Evolutionary conservation across 2,329 filamentous ascomycete genomes (phyloP), one percentile per base, ranked within the genome.

Genomic region (Colletotrichum sublineola): DNA sequence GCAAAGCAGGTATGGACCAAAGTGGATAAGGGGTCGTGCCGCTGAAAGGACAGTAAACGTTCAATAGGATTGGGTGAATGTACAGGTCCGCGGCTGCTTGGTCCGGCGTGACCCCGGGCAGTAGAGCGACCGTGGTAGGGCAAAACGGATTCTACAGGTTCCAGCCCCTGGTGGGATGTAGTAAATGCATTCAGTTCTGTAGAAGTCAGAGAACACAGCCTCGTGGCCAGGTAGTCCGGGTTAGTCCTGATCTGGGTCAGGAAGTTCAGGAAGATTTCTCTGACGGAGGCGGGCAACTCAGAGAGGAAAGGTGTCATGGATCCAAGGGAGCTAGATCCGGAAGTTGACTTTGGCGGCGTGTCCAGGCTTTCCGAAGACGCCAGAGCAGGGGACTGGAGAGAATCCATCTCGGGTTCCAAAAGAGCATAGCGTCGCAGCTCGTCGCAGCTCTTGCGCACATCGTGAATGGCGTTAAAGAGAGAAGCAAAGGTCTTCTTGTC

Each of bases 1-100:
- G 94, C 94, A 86, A 97, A 97, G 80, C 94, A 93, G 76, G 94
- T 96, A 83, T 96, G 93, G 74, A 97, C 90, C 75, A 98, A 88
- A 69, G 93, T 92, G 74, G 94, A 95, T 62, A 98, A 86, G 12
- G 95, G 92, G 80, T 97, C 94, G 79, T 95, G 93, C 77, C 95
- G 89, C 82, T 97, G 94, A 80, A 98, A 97, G 63, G 94, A 95
- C 77, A 97, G 86, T 74, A 96, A 89, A 78, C 94, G 91, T 81
- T 97, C 94, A 77, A 97, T 92, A 73, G 94, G 91, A 75, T 87
- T 91, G 74, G 88, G 85, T 75, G 84, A 84, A 74, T 81, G 77
- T 75, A 80, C 80, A 79, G 80, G 67, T 33, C 75, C 69, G 24
- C 78, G 75, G 62, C 75, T 74, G 62, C 71, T 77, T 44, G 77